These are phyloP conservation scores for Lecanicillium sp. DNA, from an alignment of 2,329 filamentous ascomycete genomes.

Conservation along the genomic window DNA sequence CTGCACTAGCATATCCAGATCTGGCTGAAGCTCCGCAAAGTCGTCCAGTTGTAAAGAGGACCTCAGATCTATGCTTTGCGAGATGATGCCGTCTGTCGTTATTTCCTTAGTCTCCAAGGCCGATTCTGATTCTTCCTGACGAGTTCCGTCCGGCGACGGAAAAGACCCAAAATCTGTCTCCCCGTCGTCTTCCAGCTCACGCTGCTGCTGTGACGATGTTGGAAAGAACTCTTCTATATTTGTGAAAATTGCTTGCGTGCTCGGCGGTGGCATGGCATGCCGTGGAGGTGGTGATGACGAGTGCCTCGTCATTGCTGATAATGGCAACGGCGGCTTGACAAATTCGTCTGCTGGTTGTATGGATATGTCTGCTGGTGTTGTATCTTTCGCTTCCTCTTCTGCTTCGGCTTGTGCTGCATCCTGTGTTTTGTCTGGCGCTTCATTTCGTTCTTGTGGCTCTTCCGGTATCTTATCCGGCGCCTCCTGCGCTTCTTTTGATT, in stretches of 20 bases:
- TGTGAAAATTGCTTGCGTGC: constrained; percentile 46
- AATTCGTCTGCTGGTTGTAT: not conserved
- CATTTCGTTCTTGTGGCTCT: not conserved
- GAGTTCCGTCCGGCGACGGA: not conserved
- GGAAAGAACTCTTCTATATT: constrained; percentile 48
- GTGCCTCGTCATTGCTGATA: not conserved
- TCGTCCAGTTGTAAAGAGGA: too few relatives aligned
- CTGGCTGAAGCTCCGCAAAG: not conserved
- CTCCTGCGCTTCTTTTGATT: not conserved
- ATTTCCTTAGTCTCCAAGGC: too few relatives aligned
- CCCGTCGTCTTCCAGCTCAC: constrained; percentile 39
- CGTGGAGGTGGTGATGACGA: constrained; percentile 11
- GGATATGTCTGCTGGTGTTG: not conserved
- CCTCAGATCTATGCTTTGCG: too few relatives aligned
- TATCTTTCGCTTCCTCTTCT: too few relatives aligned
- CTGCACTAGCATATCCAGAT: too few relatives aligned
- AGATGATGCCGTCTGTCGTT: too few relatives aligned
- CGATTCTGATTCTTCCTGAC: too few relatives aligned
- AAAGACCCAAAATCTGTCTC: constrained; percentile 3
- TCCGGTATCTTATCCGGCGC: not conserved
- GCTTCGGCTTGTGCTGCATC: too few relatives aligned
- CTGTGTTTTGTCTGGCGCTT: not conserved
- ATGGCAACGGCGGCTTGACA: not conserved
- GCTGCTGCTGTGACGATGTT: constrained; percentile 46
- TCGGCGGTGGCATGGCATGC: constrained; percentile 24